These are phyloP conservation scores for Coniochaeta ligniaria DNA, from an alignment of 2,329 filamentous ascomycete genomes.

Conservation along the genomic window DNA sequence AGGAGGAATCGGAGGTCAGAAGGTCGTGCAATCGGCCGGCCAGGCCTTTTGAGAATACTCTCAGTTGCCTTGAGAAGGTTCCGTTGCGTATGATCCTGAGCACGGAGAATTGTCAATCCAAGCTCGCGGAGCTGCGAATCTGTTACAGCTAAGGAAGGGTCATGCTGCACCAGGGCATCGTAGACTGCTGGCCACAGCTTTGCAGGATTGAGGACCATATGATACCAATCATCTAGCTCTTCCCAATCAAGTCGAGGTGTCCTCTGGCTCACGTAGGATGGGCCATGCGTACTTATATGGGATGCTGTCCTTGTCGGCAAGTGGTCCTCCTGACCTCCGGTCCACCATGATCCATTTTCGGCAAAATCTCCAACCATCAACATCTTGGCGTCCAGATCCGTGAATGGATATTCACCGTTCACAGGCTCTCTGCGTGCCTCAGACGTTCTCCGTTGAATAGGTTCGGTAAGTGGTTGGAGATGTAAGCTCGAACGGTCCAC, in stretches of 20 bases:
- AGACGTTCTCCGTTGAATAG: conserved; percentile 9
- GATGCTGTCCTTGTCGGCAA: conserved; percentile 23
- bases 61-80: conserved; percentile 73
- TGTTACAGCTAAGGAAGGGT: conserved; percentile 20
- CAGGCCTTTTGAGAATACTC: conserved; percentile 70
- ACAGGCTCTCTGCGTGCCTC: conserved; percentile 24
- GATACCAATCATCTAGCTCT: conserved; percentile 67
- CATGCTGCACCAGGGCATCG: conserved; percentile 37
- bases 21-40: conserved; percentile 58
- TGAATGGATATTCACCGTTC: conserved; percentile 34
- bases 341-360: conserved; percentile 81
- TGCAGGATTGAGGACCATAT: conserved; percentile 59
- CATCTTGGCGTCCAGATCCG: conserved; percentile 67
- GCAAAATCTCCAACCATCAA: conserved; percentile 68
- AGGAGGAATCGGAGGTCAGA: conserved; percentile 72
- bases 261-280: conserved; percentile 43
- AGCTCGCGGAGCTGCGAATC: conserved; percentile 32
- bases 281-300: conserved; percentile 22
- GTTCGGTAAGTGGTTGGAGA: conserved; percentile 14
- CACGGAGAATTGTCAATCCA: conserved; percentile 41
- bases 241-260: conserved; percentile 71
- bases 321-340: conserved; percentile 45
- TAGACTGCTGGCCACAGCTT: conserved; percentile 57
- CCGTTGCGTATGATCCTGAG: conserved; percentile 62
- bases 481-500: conserved; percentile 31